A percentile compares a stretch with the other conserved stretches of the same genome.
phyloP scores from a whole-genome alignment of 257 asterid species.

The Solanum clarkiae region DNA sequence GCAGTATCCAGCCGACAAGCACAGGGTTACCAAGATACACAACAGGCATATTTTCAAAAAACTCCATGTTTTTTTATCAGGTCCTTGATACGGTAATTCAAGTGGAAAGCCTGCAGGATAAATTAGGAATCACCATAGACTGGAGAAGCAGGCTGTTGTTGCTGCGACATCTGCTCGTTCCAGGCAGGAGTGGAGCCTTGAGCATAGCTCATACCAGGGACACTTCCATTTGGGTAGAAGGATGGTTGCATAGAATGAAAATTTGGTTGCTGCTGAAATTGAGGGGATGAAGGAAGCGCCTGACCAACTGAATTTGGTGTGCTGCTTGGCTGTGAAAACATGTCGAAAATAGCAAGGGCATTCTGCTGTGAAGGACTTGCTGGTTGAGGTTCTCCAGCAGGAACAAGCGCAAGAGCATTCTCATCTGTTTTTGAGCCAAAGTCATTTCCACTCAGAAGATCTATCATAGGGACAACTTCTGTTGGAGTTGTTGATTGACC shows the following conservation, averaged over 20 bases:
- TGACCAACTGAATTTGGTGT: slow-evolving; percentile 44
- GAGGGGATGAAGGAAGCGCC: slow-evolving; percentile 47
- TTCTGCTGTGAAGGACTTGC: slow-evolving; percentile 67
- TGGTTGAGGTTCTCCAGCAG: slow-evolving; percentile 71
- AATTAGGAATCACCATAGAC: slow-evolving; percentile 40
- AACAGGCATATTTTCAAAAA: not conserved
- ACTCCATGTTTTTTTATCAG: not conserved
- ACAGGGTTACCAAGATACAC: not conserved
- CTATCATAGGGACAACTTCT: slow-evolving; percentile 48
- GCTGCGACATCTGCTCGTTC: slow-evolving; percentile 52
- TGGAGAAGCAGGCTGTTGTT: slow-evolving; percentile 74
- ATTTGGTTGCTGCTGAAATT: slow-evolving; percentile 47
- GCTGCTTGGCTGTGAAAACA: slow-evolving; percentile 48
- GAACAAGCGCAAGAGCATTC: slow-evolving; percentile 69
- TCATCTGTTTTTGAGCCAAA: slow-evolving; percentile 43
- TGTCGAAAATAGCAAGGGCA: slow-evolving; percentile 81
- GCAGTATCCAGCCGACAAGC: not conserved
- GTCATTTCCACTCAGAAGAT: slow-evolving; percentile 96
- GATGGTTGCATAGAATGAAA: slow-evolving; percentile 32
- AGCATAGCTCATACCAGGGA: slow-evolving; percentile 28
- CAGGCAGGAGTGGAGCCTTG: slow-evolving; percentile 54
- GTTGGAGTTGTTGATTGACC: slow-evolving; percentile 39
- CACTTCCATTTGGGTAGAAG: slow-evolving; percentile 46
- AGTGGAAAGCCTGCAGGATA: not conserved
- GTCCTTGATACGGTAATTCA: not conserved